Evolutionary conservation across 768 basidiomycete genomes (phyloP), one percentile per base, ranked within the genome.

Genomic region (Tricholoma furcatifolium): DNA sequence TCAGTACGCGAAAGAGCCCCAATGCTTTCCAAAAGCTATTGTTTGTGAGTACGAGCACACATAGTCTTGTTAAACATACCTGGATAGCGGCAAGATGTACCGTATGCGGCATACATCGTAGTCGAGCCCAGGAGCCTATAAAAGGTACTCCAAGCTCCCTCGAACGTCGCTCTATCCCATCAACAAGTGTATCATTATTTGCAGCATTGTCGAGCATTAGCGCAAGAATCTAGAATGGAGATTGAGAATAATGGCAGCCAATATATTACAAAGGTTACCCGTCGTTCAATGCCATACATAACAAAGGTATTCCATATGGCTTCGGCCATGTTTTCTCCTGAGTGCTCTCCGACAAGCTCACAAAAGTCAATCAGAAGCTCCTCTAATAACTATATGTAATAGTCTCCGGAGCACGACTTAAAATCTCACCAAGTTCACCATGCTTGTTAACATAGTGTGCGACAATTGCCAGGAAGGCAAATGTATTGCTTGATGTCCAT

Each of bases 281-380:
- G 43, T 9, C 53, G 56, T 20, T 58, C 42, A n/a, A 71, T 46
- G 0, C 63, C 65, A 56, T 69, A 73, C 15, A 32, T 52, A 14
- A 59, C 36, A 2, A 71, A 27, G 0, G 62, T 68, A 11, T 61
- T 55, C 68, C 69, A 72, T 0, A 73, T 66, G 5, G 50, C 57
- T 0, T 62, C 62, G 10, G 71, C 72, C 64, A 74, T 67, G 47
- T 70, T 73, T 44, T 67, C 65, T 2, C 72, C 66, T 0, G 65
- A 63, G 50, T 74, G 70, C 43, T 67, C 63, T 3, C 70, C 65
- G 2, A 67, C 35, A 12, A 74, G 53, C 57, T 74, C 67, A 3
- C 60, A 39, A 41, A 74, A 73, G 51, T 73, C 71, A 45, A 74
- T 72, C 0, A 74, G 50, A 0, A 65, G 32, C 44, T 74, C 72